Conservation (phyloP, 2,329 filamentous ascomycete genomes). For the Ceratocystis smalleyi region DNA sequence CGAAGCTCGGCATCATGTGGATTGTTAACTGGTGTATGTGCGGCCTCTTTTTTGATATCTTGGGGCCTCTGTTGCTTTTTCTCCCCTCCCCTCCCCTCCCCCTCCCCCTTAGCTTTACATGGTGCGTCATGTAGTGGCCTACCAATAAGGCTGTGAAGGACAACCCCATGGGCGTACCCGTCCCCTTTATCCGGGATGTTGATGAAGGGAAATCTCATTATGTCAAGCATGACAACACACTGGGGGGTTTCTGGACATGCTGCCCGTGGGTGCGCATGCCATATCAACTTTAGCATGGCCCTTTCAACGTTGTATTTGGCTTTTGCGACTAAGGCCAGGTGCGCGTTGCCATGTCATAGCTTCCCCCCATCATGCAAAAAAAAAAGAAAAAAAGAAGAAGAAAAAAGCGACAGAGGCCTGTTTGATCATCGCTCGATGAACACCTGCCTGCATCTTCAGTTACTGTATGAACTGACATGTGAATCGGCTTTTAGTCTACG, state of each 20-base stretch:
- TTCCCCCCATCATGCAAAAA: not conserved
- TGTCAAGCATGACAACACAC: not conserved
- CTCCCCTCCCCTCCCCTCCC: not conserved
- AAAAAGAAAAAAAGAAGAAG: no score
- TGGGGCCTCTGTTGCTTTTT: not conserved
- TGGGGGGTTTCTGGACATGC: not conserved
- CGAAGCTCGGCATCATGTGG: constrained; percentile 51
- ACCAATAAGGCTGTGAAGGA: not conserved
- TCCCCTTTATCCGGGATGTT: not conserved
- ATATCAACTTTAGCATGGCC: no score
- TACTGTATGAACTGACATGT: constrained; percentile 17
- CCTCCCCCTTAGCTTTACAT: not conserved
- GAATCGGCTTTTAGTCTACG: constrained; percentile 47
- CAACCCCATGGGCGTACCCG: not conserved
- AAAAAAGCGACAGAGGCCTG: not conserved
- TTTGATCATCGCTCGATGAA: not conserved
- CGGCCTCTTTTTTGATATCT: not conserved
- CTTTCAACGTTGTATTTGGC: not conserved
- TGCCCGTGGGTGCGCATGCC: not conserved
- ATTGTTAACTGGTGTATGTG: constrained; percentile 87
- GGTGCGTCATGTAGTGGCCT: not conserved
- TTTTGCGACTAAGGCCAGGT: not conserved
- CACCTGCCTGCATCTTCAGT: not conserved
- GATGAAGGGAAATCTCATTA: not conserved
- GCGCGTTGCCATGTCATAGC: not conserved